These are phyloP conservation scores for Paramyrothecium roridum DNA, from an alignment of 2,329 filamentous ascomycete species.

Conservation along the genomic window DNA sequence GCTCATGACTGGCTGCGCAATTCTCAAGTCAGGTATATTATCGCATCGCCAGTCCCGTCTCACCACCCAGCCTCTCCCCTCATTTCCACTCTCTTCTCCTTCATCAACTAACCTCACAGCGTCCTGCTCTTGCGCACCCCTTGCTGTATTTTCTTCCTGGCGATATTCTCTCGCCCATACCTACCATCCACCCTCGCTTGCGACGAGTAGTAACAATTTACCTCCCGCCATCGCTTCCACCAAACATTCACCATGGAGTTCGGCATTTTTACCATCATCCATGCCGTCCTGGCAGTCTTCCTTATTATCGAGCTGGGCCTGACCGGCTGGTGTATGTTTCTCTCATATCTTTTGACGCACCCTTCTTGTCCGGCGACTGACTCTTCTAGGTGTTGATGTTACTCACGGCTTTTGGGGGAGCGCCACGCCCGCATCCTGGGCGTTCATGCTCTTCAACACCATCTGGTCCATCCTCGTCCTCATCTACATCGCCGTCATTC, in stretches of 20 bases:
- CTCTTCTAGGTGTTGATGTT: constrained; percentile 25
- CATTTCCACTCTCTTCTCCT: no score
- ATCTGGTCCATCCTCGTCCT: constrained; percentile 75
- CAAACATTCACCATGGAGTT: constrained; percentile 39
- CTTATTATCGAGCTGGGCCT: constrained; percentile 73
- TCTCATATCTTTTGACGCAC: neutral
- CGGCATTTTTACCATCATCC: constrained; percentile 58
- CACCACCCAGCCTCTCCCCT: no score
- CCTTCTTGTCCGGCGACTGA: constrained; percentile 3
- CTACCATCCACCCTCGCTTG: no score
- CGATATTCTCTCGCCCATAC: no score
- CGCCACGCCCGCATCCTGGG: constrained; percentile 53
- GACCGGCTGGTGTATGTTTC: neutral
- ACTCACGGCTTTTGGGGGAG: constrained; percentile 21
- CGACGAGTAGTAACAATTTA: no score
- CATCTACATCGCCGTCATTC: constrained; percentile 66
- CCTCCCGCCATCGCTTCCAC: neutral
- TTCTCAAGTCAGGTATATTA: no score
- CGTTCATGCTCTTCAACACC: constrained; percentile 77
- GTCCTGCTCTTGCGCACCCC: no score
- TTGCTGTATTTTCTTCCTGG: no score
- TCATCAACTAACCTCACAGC: no score
- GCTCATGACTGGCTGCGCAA: no score
- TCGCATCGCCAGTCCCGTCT: no score
- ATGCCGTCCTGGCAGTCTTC: constrained; percentile 65